Conservation (phyloP, 305 asterid species). For the Fraxinus nigra region DNA sequence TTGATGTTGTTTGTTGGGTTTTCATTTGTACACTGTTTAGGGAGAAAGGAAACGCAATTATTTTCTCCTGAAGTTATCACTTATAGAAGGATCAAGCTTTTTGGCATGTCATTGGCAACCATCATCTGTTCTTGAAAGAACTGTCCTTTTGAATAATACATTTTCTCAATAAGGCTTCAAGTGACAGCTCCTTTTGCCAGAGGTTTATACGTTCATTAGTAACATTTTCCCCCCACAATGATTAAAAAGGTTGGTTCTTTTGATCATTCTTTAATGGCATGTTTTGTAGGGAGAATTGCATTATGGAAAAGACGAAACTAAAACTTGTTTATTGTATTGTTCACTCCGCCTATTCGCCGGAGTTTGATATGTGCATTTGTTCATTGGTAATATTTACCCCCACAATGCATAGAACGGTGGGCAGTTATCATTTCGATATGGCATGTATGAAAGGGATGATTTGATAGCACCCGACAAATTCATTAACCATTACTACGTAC, state of each 20-base stretch:
- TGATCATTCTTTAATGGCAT: background rate
- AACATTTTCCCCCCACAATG: slow-evolving; percentile 15
- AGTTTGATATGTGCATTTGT: background rate
- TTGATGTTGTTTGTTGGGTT: slow-evolving; percentile 27
- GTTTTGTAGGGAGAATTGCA: background rate
- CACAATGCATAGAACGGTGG: background rate
- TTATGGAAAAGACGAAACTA: background rate
- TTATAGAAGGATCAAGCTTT: slow-evolving; percentile 2
- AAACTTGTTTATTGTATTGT: background rate
- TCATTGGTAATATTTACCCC: background rate
- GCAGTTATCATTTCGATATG: background rate
- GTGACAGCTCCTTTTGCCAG: slow-evolving; percentile 25
- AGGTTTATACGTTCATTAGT: slow-evolving; percentile 23
- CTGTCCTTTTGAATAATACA: background rate
- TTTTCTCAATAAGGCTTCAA: slow-evolving; percentile 18
- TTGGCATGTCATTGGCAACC: slow-evolving; percentile 24
- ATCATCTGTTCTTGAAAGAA: slow-evolving; percentile 22
- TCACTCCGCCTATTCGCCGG: background rate
- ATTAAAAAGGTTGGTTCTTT: slow-evolving; percentile 6
- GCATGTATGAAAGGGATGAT: background rate
- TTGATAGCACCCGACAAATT: background rate
- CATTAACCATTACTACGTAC: too few relatives aligned
- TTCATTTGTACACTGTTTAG: slow-evolving; percentile 50
- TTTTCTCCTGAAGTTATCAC: slow-evolving; percentile 43
- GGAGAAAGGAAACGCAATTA: slow-evolving; percentile 54